Conservation (phyloP, 2,329 filamentous ascomycete species). For the Ceratocystis harringtonii region DNA sequence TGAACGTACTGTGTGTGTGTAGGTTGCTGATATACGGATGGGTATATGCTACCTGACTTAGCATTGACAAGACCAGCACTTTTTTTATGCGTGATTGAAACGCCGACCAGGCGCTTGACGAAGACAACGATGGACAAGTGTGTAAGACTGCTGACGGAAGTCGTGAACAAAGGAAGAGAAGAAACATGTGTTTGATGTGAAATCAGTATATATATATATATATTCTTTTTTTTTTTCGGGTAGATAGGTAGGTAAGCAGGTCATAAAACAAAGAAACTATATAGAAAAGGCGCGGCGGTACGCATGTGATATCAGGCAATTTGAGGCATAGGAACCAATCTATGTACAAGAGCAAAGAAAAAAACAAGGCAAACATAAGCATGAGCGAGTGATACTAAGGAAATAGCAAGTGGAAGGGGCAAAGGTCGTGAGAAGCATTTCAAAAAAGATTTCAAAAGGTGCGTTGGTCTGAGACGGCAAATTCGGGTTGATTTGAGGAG, state of each 20-base stretch:
- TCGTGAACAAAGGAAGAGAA: no score
- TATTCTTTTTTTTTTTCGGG: no score
- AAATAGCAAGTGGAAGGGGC: neutral
- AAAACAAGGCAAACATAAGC: neutral
- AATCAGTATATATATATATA: neutral
- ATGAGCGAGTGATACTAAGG: no score
- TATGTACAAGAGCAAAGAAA: neutral
- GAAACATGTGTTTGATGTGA: neutral
- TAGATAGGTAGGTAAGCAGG: no score
- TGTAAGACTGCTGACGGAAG: no score
- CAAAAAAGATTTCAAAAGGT: no score
- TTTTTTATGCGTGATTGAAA: no score
- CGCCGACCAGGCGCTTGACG: no score
- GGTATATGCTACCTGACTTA: neutral
- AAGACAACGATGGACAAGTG: no score
- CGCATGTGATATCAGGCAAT: conserved; percentile 1
- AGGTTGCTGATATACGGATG: neutral
- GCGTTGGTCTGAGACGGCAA: no score
- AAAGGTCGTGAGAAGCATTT: neutral
- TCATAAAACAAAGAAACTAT: neutral
- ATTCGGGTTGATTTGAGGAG: no score
- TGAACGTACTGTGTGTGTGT: neutral
- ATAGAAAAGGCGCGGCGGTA: neutral
- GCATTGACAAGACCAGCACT: no score
- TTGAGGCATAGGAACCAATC: neutral